Conservation (phyloP, 2,329 filamentous ascomycete genomes). For the Colletotrichum gigasporum region DNA sequence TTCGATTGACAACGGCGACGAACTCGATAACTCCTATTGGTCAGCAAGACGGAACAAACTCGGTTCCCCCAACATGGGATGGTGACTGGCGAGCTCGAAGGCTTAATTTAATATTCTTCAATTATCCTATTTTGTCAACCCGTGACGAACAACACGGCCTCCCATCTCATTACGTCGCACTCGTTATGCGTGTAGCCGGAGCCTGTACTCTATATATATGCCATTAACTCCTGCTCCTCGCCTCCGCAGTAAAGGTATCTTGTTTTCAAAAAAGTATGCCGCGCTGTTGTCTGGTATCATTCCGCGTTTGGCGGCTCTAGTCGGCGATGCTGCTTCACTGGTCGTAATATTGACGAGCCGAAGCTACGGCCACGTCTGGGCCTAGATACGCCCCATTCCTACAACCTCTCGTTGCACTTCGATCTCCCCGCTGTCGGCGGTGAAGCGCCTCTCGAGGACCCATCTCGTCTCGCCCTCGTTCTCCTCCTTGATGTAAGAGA, state of each 20-base stretch:
- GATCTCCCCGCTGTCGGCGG: conserved; percentile 70
- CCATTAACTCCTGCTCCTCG: not conserved
- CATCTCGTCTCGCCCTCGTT: conserved; percentile 68
- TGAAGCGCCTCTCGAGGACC: conserved; percentile 75
- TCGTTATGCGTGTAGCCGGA: not conserved
- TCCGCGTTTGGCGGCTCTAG: not conserved
- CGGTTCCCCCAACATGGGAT: too few relatives aligned
- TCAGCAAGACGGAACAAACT: too few relatives aligned
- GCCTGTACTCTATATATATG: conserved; percentile 15
- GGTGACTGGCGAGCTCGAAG: too few relatives aligned
- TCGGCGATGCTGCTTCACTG: not conserved
- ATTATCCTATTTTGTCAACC: not conserved
- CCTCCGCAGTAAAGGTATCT: conserved; percentile 5
- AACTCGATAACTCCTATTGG: too few relatives aligned
- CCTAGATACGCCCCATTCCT: conserved; percentile 60
- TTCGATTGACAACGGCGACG: too few relatives aligned
- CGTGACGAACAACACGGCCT: too few relatives aligned
- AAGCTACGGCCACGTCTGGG: too few relatives aligned
- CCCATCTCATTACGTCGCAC: conserved; percentile 1
- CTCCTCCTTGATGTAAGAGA: conserved; percentile 74
- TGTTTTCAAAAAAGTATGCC: conserved; percentile 10
- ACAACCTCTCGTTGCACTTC: conserved; percentile 73
- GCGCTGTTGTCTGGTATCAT: conserved; percentile 19
- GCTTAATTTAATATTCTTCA: not conserved
- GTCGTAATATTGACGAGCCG: not conserved